Percentiles rank a stretch among this genome's conserved stretches.
Evolutionary conservation across 805 yeast genomes (phyloP).

Genomic region (Teunomyces pallodes): DNA sequence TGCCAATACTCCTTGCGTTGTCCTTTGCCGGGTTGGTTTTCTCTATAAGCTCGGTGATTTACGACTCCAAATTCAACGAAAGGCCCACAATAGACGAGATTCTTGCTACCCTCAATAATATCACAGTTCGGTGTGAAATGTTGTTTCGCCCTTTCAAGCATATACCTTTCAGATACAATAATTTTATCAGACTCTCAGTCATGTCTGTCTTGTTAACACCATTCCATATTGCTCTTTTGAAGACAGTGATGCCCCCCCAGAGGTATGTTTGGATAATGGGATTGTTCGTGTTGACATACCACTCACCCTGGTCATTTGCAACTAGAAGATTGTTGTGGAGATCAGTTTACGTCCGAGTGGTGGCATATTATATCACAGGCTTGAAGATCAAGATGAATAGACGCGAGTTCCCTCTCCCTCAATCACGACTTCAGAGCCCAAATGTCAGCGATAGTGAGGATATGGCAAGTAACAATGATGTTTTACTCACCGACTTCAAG

Average conservation of each 20-base stretch:
- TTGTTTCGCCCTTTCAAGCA: slow-evolving; percentile 38
- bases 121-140: slow-evolving; percentile 41
- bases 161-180: slow-evolving; percentile 22
- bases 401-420: slow-evolving; percentile 3
- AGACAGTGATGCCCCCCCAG: slow-evolving; percentile 29
- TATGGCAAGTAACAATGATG: slow-evolving; percentile 10
- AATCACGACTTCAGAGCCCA: slow-evolving; percentile 17
- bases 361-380: slow-evolving; percentile 43
- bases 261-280: slow-evolving; percentile 38
- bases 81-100: slow-evolving; percentile 55
- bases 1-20: slow-evolving; percentile 41
- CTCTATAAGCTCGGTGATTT: slow-evolving; percentile 41
- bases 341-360: slow-evolving; percentile 39
- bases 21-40: slow-evolving; percentile 42
- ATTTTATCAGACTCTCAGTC: slow-evolving; percentile 27
- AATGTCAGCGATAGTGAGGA: slow-evolving; percentile 17
- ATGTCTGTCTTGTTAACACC: slow-evolving; percentile 42
- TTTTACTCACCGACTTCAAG: slow-evolving; percentile 33
- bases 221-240: slow-evolving; percentile 37
- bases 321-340: slow-evolving; percentile 50
- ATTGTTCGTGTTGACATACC: slow-evolving; percentile 38
- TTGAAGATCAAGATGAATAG: slow-evolving; percentile 10
- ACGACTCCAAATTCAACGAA: slow-evolving; percentile 42
- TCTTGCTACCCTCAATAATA: slow-evolving; percentile 45
- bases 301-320: slow-evolving; percentile 49